These are phyloP conservation scores for Barbarea vulgaris DNA, from an alignment of 345 rosid genomes.

Conservation along the genomic window DNA sequence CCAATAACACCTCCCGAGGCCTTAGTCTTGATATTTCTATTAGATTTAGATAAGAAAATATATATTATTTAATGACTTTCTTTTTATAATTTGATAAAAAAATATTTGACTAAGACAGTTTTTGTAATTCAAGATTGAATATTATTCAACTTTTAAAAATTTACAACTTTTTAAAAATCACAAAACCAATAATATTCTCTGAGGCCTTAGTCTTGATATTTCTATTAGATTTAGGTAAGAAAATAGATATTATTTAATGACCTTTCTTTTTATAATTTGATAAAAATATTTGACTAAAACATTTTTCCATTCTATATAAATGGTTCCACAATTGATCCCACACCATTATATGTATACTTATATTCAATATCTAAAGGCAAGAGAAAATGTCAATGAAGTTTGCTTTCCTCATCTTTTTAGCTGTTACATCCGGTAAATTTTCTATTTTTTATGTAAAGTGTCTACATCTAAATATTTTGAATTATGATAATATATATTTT, in stretches of 20 bases:
- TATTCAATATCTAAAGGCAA: not conserved
- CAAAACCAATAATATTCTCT: too few species aligned
- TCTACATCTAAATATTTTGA: not conserved
- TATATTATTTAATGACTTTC: too few species aligned
- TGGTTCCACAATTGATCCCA: not conserved
- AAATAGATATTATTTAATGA: not conserved
- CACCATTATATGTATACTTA: too few species aligned
- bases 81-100: too few species aligned
- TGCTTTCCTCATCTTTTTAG: not conserved
- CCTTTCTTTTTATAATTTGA: not conserved
- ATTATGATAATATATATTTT: not conserved
- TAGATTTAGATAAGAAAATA: not conserved
- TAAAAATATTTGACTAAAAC: not conserved
- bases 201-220: too few species aligned
- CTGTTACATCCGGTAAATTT: conserved; percentile 1
- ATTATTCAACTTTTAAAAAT: too few species aligned
- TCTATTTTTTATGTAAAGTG: not conserved
- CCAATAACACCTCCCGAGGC: too few species aligned
- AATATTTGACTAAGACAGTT: too few species aligned
- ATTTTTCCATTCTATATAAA: not conserved
- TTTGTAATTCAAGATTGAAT: too few species aligned
- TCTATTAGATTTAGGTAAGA: too few species aligned
- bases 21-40: too few species aligned
- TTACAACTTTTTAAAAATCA: too few species aligned
- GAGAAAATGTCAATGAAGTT: conserved; percentile 7